Conservation (phyloP, 169 alveolate species). For the Babesia gibsoni region DNA sequence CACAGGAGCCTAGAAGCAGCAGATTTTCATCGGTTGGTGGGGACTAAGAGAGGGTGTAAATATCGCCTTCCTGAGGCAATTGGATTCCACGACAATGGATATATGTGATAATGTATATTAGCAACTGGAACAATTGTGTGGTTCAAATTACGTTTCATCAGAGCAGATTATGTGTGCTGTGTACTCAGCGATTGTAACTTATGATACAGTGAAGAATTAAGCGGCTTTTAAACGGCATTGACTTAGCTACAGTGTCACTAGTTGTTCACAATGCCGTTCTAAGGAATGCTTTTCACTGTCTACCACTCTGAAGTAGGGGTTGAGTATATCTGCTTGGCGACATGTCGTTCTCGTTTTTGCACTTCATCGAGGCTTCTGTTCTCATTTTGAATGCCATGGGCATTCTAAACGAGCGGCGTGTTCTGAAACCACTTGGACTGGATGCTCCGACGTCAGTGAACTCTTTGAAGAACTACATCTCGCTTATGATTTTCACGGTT, state of each 20-base stretch:
- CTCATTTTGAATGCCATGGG: conserved; percentile 64
- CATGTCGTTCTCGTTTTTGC: conserved; percentile 57
- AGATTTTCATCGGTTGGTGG: too few species aligned
- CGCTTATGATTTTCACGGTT: conserved; percentile 57
- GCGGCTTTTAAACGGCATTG: not conserved
- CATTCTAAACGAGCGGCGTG: conserved; percentile 62
- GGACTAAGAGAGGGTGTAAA: too few species aligned
- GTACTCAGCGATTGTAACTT: not conserved
- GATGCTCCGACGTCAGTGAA: conserved; percentile 49
- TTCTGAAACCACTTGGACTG: conserved; percentile 60
- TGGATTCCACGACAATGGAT: too few species aligned
- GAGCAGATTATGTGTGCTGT: not conserved
- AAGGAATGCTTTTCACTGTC: not conserved
- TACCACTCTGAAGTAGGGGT: not conserved
- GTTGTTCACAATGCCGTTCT: too few species aligned
- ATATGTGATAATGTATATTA: too few species aligned
- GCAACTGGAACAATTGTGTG: too few species aligned
- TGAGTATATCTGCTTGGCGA: not conserved
- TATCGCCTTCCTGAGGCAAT: too few species aligned
- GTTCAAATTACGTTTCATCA: not conserved
- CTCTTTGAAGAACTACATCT: conserved; percentile 48
- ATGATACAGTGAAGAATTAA: not conserved
- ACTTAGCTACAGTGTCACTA: too few species aligned
- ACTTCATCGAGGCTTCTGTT: conserved; percentile 59
- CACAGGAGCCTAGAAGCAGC: too few species aligned